Base-by-base conservation (phyloP, 1,139 yeast genomes). In the Kurtzmaniella quercitrusa region DNA sequence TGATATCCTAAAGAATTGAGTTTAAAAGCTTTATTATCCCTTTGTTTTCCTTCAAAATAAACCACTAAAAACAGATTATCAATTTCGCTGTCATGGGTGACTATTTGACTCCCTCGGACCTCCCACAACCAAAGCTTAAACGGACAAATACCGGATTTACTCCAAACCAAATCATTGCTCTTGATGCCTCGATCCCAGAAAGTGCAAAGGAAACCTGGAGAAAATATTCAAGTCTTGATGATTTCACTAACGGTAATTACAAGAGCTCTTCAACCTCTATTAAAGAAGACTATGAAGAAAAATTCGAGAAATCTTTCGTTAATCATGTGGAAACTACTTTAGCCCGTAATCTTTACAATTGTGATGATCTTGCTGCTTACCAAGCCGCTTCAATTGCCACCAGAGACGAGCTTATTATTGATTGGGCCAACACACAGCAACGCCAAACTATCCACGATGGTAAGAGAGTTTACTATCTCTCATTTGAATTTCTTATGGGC, bases 361-460 rank as follows among this genome's bases (percentile, higher is more conserved):
- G 96, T 67, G 97, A 89, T 61, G 83, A 84, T 46, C 71, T 88
- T 60, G 96, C 96, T 37, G 96, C 96, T 18, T 91, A 89, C 60
- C 95, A 87, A 60, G 96, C 97, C 1, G 80, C 95, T 33, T 82
- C 96, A 2, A 74, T 73, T 54, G 74, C 95, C 18, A 76, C 89
- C 45, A 73, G 95, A 51, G 96, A 89, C 62, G 82, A 84, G 42
- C 70, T 91, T 58, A 76, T 88, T 54, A 74, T 88, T 42, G 89
- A 88, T 54, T 91, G 97, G 97, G 88, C 91, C 59, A 84, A 84
- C 61, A 89, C 97, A 41, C 97, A 89, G 66, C 96, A 89, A 63
- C 76, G 80, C 53, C 94, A 88, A 63, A 88, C 97, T 16, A 65
- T 85, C 43, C 81, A 80, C 53, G 95, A 87, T 60, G 88, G 88